Conservation (phyloP, 345 rosid genomes). For the Leavenworthia alabamica region DNA sequence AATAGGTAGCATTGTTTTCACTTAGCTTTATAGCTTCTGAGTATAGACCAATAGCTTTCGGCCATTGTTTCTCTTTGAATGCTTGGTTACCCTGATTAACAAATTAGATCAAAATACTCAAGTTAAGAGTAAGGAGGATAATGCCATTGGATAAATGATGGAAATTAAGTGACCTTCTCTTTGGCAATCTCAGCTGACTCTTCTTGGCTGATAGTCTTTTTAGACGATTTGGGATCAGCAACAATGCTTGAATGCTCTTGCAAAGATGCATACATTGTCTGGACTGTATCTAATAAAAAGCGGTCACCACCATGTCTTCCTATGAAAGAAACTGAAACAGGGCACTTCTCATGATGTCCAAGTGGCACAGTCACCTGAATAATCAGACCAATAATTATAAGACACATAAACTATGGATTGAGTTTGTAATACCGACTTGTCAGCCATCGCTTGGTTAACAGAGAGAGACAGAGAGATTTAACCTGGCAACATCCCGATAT, state of each 20-base stretch:
- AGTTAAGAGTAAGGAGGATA: not conserved
- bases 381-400: too few relatives aligned
- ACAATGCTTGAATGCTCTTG: slow-evolving; percentile 57
- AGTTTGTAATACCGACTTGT: too few relatives aligned
- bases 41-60: slow-evolving; percentile 70
- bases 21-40: slow-evolving; percentile 83
- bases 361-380: slow-evolving; percentile 71
- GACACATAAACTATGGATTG: too few relatives aligned
- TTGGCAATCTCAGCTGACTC: slow-evolving; percentile 74
- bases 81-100: slow-evolving; percentile 82
- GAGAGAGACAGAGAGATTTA: slow-evolving; percentile 9
- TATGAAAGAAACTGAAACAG: slow-evolving; percentile 75
- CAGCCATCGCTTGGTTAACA: too few relatives aligned
- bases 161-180: slow-evolving; percentile 60
- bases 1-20: slow-evolving; percentile 78
- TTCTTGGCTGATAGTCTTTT: slow-evolving; percentile 39
- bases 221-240: slow-evolving; percentile 43
- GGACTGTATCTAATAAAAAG: slow-evolving; percentile 71
- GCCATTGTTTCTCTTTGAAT: slow-evolving; percentile 79
- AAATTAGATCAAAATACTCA: not conserved
- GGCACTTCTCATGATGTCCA: slow-evolving; percentile 62
- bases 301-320: slow-evolving; percentile 86
- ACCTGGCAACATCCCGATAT: slow-evolving; percentile 99
- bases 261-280: slow-evolving; percentile 54
- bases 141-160: not conserved